These are phyloP conservation scores for Chrysanthemum seticuspe DNA, from an alignment of 129 eudicot species.

Conservation along the genomic window DNA sequence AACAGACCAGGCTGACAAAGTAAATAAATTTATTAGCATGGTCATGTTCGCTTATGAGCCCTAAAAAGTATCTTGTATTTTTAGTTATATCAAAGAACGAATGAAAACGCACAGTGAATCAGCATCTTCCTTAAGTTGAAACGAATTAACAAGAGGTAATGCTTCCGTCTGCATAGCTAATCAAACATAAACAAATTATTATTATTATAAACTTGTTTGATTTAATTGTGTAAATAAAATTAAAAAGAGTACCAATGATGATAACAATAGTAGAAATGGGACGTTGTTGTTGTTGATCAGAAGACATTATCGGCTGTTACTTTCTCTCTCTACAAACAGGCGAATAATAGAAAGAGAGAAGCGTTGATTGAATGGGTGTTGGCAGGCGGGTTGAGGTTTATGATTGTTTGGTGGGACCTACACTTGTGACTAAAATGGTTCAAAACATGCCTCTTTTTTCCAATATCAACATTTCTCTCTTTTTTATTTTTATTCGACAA, in stretches of 20 bases:
- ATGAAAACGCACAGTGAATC: conserved; percentile 49
- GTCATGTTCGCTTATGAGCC: too few relatives aligned
- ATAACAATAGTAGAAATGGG: conserved; percentile 65
- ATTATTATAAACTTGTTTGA: neutral
- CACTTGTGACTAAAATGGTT: too few relatives aligned
- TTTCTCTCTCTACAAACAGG: conserved; percentile 13
- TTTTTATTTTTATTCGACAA: too few relatives aligned
- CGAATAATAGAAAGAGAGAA: conserved; percentile 9
- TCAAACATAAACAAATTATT: conserved; percentile 1
- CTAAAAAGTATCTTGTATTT: too few relatives aligned
- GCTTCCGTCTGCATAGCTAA: conserved; percentile 99
- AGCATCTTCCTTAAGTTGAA: conserved; percentile 58
- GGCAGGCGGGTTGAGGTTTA: too few relatives aligned
- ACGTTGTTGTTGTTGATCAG: conserved; percentile 25
- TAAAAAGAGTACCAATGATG: conserved; percentile 50
- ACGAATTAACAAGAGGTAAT: conserved; percentile 68
- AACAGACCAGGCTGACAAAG: neutral
- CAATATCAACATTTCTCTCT: too few relatives aligned
- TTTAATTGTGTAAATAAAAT: too few relatives aligned
- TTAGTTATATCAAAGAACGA: neutral
- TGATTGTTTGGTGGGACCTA: too few relatives aligned
- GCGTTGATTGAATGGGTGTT: neutral
- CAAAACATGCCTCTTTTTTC: too few relatives aligned
- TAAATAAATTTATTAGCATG: too few relatives aligned
- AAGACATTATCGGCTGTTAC: conserved; percentile 17